Percentiles rank a stretch among this genome's conserved stretches.
These are phyloP conservation scores for Epichloe hybrida DNA, from an alignment of 2,329 filamentous ascomycete species.

Conservation along the genomic window DNA sequence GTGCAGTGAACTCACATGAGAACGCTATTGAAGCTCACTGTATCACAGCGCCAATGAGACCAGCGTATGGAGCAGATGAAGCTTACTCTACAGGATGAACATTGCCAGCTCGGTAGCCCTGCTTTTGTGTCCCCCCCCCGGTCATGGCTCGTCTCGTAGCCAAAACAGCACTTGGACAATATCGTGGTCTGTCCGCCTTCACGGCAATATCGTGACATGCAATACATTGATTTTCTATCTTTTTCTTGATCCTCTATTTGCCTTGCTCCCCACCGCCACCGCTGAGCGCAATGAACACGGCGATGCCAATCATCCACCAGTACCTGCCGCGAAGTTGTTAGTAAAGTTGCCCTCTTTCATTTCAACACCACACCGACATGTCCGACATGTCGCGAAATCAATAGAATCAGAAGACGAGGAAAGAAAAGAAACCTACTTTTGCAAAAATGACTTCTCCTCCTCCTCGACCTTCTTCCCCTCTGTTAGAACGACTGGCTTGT, in stretches of 20 bases:
- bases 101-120: too few species aligned
- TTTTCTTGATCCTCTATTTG: slow-evolving; percentile 26
- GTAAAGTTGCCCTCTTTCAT: slow-evolving; percentile 9
- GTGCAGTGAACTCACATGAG: too few species aligned
- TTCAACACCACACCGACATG: not conserved
- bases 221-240: not conserved
- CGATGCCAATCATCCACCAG: slow-evolving; percentile 50
- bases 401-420: not conserved
- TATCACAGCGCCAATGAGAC: too few species aligned
- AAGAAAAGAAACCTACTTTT: slow-evolving; percentile 39
- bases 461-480: slow-evolving; percentile 45
- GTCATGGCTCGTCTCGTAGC: not conserved
- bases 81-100: too few species aligned
- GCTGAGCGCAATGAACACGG: slow-evolving; percentile 37
- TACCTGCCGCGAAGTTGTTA: slow-evolving; percentile 35
- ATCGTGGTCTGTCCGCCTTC: not conserved
- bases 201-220: slow-evolving; percentile 7
- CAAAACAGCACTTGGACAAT: not conserved
- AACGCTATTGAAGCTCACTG: too few species aligned
- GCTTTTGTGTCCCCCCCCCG: not conserved
- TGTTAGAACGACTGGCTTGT: slow-evolving; percentile 49
- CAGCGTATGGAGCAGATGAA: too few species aligned
- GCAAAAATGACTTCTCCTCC: slow-evolving; percentile 49
- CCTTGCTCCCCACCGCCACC: slow-evolving; percentile 29
- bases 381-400: too few species aligned